Base-by-base conservation (phyloP, 345 rosid species). In the Tarenaya hassleriana region DNA sequence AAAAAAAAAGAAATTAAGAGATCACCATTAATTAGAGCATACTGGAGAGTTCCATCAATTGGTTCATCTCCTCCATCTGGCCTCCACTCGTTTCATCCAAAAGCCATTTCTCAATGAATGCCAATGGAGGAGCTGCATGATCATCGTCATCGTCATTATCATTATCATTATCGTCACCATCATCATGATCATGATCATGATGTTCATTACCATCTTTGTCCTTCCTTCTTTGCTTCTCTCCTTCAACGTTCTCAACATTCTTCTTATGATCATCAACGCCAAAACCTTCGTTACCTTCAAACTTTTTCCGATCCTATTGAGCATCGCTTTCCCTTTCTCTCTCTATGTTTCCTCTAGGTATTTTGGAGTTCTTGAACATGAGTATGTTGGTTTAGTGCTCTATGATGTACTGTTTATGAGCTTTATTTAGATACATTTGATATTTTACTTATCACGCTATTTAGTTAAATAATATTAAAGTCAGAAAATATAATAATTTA, bases 81-180 rank as follows among this genome's bases (percentile, higher is more conserved):
- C 74, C 80, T 13, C 69, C 74, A 31, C 60, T 73, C 20, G 69
- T 75, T 77, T 92, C 99, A 51, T 88, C 99, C 71, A 86, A 61
- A 18, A 94, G 86, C 97, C 99, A 94, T 60, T 86, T 94, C 85
- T 94, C 97, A 58, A 94, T 90, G 72, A 78, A 77, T 16, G 95
- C 69, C 24, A 94, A 62, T 55, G 91, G 92, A 37, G 89, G 94
- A 33, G 58, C 47, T 29, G 54, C 56, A 38, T 54, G 58, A 5
- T 73, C 38, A 34, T 40, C 14, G 32, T 56, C 69, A 21, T 67
- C 31, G 11, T 57, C 64, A 45, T 52, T n/a, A 35, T 9, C 60
- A 46, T 53, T 46, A 24, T 39, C 69, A 51, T 47, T 55, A 46
- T 55, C 60, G 24, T 65, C 59, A 32, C 55, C 55, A 35, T 44